Conservation (phyloP, 2,329 filamentous ascomycete species). For the Fusarium solani-melongenae region DNA sequence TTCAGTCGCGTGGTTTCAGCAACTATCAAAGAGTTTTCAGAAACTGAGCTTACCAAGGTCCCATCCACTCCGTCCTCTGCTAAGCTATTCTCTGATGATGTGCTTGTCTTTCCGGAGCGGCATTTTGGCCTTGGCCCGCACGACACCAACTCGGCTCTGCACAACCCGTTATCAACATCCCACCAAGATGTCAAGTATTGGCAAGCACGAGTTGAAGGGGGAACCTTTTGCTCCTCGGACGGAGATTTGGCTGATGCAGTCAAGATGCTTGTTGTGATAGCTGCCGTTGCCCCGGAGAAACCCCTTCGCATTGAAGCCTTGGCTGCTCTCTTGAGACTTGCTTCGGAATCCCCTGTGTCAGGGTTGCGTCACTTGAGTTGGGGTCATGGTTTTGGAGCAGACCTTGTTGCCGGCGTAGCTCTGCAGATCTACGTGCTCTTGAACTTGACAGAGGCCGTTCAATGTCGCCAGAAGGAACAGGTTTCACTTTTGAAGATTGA, state of each 20-base stretch:
- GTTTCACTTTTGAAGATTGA: not conserved
- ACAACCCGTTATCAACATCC: not conserved
- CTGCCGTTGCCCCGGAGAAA: not conserved
- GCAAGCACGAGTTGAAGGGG: not conserved
- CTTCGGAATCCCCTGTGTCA: not conserved
- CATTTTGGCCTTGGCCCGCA: not conserved
- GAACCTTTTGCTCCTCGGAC: not conserved
- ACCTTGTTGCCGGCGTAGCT: not conserved
- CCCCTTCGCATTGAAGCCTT: not conserved
- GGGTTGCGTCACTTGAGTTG: not conserved
- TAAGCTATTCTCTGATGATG: not conserved
- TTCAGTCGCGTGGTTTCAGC: not conserved
- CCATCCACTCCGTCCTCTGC: not conserved
- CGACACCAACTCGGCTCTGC: not conserved
- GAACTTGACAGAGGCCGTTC: constrained; percentile 14
- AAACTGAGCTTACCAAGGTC: not conserved
- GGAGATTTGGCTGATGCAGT: not conserved
- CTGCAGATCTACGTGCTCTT: constrained; percentile 1
- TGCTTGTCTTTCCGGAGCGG: not conserved
- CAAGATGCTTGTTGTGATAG: not conserved
- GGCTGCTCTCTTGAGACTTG: not conserved
- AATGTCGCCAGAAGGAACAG: not conserved
- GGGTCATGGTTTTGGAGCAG: constrained; percentile 2
- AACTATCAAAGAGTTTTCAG: not conserved
- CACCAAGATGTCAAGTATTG: not conserved